Evolutionary conservation across 78 protist species (phyloP).

Genomic region (Dictyostelium firmibasis): DNA sequence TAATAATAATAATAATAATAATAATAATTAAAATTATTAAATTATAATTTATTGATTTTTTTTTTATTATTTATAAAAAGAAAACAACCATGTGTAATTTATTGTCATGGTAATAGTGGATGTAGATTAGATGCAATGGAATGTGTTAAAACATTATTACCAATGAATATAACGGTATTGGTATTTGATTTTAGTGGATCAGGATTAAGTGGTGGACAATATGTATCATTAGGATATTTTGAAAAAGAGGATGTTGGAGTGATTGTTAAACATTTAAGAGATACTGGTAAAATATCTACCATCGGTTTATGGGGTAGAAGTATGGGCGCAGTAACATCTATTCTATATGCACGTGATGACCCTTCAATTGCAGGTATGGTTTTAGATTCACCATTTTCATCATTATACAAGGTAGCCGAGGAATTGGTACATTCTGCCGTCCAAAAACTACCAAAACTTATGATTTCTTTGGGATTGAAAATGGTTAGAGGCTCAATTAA

Average conservation of each 20-base stretch:
- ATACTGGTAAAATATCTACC: slow-evolving; percentile 54
- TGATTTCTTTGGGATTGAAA: slow-evolving; percentile 79
- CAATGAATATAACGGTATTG: slow-evolving; percentile 76
- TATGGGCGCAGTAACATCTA: slow-evolving; percentile 86
- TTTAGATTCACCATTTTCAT: slow-evolving; percentile 84
- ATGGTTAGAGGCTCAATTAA: slow-evolving; percentile 69
- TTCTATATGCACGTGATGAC: slow-evolving; percentile 80
- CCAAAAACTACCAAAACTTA: slow-evolving; percentile 81
- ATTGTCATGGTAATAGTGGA: slow-evolving; percentile 87
- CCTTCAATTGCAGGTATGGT: slow-evolving; percentile 85
- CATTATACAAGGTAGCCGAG: slow-evolving; percentile 75
- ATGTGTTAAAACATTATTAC: slow-evolving; percentile 66
- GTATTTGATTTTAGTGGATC: slow-evolving; percentile 88
- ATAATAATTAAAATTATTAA: neutral
- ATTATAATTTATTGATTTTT: neutral
- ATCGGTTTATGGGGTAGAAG: slow-evolving; percentile 89
- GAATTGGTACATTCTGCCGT: slow-evolving; percentile 76
- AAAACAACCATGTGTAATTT: slow-evolving; percentile 81
- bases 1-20: neutral
- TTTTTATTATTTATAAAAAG: neutral
- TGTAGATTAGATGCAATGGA: slow-evolving; percentile 81
- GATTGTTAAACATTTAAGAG: slow-evolving; percentile 68
- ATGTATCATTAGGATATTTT: slow-evolving; percentile 84
- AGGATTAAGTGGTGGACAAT: slow-evolving; percentile 85
- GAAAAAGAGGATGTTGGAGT: slow-evolving; percentile 81